These are phyloP conservation scores for Trametes cubensis DNA, from an alignment of 768 basidiomycete species.

Conservation along the genomic window DNA sequence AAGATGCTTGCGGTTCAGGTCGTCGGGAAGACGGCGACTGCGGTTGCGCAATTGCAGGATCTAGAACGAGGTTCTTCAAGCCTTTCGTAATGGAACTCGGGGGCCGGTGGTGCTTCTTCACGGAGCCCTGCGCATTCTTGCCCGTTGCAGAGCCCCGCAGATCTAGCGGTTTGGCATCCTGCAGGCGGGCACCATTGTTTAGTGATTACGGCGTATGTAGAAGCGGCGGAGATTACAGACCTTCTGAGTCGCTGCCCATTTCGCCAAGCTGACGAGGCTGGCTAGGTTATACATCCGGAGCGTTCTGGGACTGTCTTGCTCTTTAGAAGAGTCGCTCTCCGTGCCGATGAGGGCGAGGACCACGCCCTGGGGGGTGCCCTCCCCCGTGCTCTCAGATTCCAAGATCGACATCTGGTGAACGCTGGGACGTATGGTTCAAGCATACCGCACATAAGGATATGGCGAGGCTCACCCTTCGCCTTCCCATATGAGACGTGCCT, in stretches of 20 bases:
- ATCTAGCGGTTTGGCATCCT: conserved; percentile 67
- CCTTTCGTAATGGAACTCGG: conserved; percentile 65
- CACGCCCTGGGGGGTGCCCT: conserved; percentile 68
- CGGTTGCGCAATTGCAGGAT: conserved; percentile 37
- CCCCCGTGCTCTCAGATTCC: conserved; percentile 61
- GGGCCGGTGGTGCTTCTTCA: conserved; percentile 50
- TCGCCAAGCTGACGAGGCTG: conserved; percentile 73
- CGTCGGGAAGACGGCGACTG: conserved; percentile 33
- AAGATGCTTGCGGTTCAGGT: conserved; percentile 32
- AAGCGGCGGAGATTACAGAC: conserved; percentile 38
- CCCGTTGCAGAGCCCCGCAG: conserved; percentile 54
- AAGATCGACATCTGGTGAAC: conserved; percentile 79
- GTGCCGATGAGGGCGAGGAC: conserved; percentile 76
- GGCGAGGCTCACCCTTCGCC: conserved; percentile 66
- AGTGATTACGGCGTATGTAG: not conserved
- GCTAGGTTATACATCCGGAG: conserved; percentile 85
- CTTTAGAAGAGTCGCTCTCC: conserved; percentile 52
- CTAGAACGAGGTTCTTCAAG: conserved; percentile 59
- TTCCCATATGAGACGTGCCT: conserved; percentile 66
- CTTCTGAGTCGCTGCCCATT: conserved; percentile 71
- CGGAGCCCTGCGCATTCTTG: conserved; percentile 36
- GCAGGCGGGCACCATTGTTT: not conserved
- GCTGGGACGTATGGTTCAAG: conserved; percentile 39
- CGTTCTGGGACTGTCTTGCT: conserved; percentile 56
- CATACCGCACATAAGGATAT: not conserved